phyloP scores from a whole-genome alignment of 2,329 filamentous ascomycete genomes.

The Monosporascus sp. region DNA sequence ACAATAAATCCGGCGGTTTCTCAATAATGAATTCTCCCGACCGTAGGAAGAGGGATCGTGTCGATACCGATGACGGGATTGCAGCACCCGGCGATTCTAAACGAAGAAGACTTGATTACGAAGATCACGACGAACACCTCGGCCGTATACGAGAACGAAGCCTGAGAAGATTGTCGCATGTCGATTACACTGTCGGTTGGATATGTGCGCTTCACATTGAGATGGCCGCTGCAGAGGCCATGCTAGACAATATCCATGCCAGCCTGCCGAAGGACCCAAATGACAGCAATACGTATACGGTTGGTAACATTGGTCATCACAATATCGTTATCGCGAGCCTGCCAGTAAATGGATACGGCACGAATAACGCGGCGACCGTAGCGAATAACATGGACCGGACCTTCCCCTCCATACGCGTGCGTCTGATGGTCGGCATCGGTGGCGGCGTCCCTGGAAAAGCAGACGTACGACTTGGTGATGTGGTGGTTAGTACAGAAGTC shows the following conservation, averaged over 20 bases:
- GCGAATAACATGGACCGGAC: conserved; percentile 11
- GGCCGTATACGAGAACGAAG: background rate
- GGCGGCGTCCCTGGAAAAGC: conserved; percentile 15
- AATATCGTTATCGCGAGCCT: conserved; percentile 15
- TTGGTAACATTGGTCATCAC: conserved; percentile 12
- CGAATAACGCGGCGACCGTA: conserved; percentile 11
- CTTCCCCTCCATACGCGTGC: conserved; percentile 13
- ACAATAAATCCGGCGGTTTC: background rate
- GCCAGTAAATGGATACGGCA: conserved; percentile 11
- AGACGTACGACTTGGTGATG: conserved; percentile 23
- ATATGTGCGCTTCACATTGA: conserved; percentile 22
- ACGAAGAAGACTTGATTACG: background rate
- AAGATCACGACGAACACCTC: background rate
- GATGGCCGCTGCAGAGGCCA: conserved; percentile 18
- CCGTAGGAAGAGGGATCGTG: background rate
- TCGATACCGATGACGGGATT: background rate
- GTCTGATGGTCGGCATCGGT: conserved; percentile 24
- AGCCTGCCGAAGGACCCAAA: background rate
- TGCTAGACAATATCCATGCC: conserved; percentile 24
- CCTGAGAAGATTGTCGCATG: background rate
- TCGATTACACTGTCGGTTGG: conserved; percentile 26
- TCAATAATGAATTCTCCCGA: background rate
- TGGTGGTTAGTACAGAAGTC: conserved; percentile 14
- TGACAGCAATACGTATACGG: conserved; percentile 17
- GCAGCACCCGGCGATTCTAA: background rate